Conservation (phyloP, 1,139 yeast genomes). For the Taphrina flavorubra region DNA sequence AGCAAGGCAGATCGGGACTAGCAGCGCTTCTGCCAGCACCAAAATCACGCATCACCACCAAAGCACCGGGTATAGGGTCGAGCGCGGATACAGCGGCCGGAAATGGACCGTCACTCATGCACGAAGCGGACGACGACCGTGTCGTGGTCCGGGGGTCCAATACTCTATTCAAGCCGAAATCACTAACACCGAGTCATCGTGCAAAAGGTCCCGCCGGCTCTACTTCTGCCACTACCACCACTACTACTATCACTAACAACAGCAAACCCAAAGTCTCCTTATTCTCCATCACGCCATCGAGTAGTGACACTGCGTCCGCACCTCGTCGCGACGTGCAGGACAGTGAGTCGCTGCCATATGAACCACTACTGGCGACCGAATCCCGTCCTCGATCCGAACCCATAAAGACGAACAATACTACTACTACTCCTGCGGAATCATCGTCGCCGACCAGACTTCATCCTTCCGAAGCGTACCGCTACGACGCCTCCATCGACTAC, state of each 20-base stretch:
- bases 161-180: slow-evolving; percentile 10
- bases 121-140: slow-evolving; percentile 5
- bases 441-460: background rate
- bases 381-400: slow-evolving; percentile 16
- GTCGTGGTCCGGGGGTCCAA: slow-evolving; percentile 12
- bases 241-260: background rate
- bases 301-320: too few species aligned
- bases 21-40: slow-evolving; percentile 27
- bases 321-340: background rate
- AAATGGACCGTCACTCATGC: slow-evolving; percentile 19
- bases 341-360: background rate
- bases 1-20: slow-evolving; percentile 3
- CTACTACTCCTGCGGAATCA: background rate
- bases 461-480: slow-evolving; percentile 17
- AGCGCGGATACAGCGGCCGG: background rate
- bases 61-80: background rate
- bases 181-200: background rate
- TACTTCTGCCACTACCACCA: too few species aligned
- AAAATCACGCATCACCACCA: background rate
- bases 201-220: background rate
- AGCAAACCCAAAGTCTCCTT: slow-evolving; percentile 3
- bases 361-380: slow-evolving; percentile 29
- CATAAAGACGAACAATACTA: too few species aligned
- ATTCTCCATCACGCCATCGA: slow-evolving; percentile 13
- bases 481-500: slow-evolving; percentile 10